Evolutionary conservation across 208 protist species (phyloP).

Genomic region (Trypanosoma mega): DNA sequence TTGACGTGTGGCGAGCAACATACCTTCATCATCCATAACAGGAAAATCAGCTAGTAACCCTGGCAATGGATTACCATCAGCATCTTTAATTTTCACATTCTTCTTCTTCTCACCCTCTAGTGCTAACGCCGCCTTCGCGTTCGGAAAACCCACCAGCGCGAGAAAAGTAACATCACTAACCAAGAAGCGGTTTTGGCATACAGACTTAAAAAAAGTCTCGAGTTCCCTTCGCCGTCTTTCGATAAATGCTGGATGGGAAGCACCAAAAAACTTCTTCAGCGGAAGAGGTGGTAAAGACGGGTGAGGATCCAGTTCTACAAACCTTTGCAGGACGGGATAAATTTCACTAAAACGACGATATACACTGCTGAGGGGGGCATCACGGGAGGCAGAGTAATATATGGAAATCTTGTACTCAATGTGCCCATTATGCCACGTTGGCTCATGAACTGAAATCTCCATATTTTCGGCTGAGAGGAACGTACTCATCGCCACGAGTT

Average conservation of each 20-base stretch:
- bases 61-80: neutral
- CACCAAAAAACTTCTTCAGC: slow-evolving; percentile 25
- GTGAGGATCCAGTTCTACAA: slow-evolving; percentile 16
- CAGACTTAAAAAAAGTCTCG: slow-evolving; percentile 24
- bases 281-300: slow-evolving; percentile 27
- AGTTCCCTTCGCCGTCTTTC: slow-evolving; percentile 22
- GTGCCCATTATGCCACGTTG: slow-evolving; percentile 10
- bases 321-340: slow-evolving; percentile 27
- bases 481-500: neutral
- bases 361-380: neutral
- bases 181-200: slow-evolving; percentile 26
- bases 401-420: slow-evolving; percentile 31
- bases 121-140: slow-evolving; percentile 15
- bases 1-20: slow-evolving; percentile 13
- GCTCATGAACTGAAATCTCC: slow-evolving; percentile 21
- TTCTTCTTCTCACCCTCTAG: neutral
- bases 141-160: slow-evolving; percentile 23
- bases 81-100: neutral
- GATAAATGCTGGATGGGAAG: slow-evolving; percentile 23
- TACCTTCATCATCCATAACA: slow-evolving; percentile 20
- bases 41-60: slow-evolving; percentile 7
- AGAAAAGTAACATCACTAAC: slow-evolving; percentile 23
- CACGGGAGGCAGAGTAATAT: neutral
- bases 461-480: slow-evolving; percentile 17
- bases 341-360: slow-evolving; percentile 37